A percentile compares a stretch with the other conserved stretches of the same genome.
Evolutionary conservation across 164 flowering plant genomes (phyloP).

Genomic region (Chimonanthus praecox): DNA sequence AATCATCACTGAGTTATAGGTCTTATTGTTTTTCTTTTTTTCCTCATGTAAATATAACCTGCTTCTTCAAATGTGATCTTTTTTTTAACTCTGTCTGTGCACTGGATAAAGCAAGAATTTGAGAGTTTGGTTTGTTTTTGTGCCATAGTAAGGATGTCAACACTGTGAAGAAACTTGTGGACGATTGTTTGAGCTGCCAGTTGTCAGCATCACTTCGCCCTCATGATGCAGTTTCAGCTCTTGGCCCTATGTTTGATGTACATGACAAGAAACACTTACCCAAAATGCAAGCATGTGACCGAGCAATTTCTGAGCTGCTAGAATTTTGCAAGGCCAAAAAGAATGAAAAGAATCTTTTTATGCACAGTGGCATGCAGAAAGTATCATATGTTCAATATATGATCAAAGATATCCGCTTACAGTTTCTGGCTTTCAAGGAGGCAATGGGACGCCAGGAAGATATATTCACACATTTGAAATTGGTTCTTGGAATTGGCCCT

Average conservation of each 20-base stretch:
- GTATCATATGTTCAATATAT: conserved; percentile 60
- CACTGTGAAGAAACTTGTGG: conserved; percentile 91
- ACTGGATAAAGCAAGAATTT: background rate
- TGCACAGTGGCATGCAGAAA: conserved; percentile 84
- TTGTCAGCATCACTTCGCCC: conserved; percentile 88
- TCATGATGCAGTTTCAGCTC: conserved; percentile 98
- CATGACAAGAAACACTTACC: conserved; percentile 90
- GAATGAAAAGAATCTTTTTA: conserved; percentile 82
- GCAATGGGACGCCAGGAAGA: conserved; percentile 82
- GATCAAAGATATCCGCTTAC: conserved; percentile 71
- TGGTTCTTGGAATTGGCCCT: conserved; percentile 81
- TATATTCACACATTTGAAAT: conserved; percentile 58
- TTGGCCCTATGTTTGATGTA: conserved; percentile 98
- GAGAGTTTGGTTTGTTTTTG: too few species aligned
- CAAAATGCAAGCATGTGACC: conserved; percentile 67
- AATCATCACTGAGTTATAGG: too few species aligned
- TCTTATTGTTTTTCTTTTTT: background rate
- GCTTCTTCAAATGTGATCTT: background rate
- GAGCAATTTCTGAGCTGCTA: conserved; percentile 58
- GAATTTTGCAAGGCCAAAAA: conserved; percentile 63
- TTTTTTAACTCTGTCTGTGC: background rate
- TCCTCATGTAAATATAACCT: background rate
- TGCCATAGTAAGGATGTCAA: conserved; percentile 89
- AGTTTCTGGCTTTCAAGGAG: conserved; percentile 85
- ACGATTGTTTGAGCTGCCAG: conserved; percentile 70